These are phyloP conservation scores for Vitis amurensis DNA, from an alignment of 164 flowering plant species.

Conservation along the genomic window DNA sequence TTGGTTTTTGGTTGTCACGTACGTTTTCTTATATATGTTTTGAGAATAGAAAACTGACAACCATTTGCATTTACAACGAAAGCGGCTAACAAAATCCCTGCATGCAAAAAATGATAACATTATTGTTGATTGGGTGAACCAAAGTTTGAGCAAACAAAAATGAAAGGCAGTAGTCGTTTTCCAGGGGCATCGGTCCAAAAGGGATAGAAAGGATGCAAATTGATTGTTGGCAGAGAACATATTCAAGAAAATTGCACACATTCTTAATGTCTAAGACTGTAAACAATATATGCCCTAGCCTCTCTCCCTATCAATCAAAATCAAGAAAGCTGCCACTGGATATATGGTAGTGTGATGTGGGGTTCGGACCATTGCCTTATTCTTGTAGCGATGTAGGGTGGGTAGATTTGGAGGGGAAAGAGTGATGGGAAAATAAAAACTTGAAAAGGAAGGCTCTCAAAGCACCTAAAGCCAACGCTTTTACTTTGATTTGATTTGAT, in stretches of 20 bases:
- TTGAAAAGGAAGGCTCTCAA: background rate
- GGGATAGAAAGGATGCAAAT: background rate
- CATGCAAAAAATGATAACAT: no score
- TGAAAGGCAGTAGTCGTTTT: no score
- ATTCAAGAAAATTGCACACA: background rate
- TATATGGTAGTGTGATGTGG: background rate
- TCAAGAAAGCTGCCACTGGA: background rate
- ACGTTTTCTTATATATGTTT: no score
- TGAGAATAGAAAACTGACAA: no score
- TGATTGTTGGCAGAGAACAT: background rate
- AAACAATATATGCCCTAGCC: no score
- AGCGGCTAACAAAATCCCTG: no score
- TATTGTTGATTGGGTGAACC: no score
- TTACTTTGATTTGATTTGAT: background rate
- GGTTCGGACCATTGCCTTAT: no score
- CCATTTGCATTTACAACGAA: no score
- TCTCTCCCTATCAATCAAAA: background rate
- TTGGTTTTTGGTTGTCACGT: no score
- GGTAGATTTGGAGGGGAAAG: background rate
- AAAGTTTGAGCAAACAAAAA: no score
- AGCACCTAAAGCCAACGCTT: background rate
- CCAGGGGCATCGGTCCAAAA: no score
- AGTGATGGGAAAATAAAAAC: background rate
- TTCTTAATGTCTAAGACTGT: background rate
- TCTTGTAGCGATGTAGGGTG: background rate